Evolutionary conservation across 495 filamentous ascomycete genomes (phyloP), one percentile per base, ranked within the genome.

Genomic region (Talaromyces nanjingensis): DNA sequence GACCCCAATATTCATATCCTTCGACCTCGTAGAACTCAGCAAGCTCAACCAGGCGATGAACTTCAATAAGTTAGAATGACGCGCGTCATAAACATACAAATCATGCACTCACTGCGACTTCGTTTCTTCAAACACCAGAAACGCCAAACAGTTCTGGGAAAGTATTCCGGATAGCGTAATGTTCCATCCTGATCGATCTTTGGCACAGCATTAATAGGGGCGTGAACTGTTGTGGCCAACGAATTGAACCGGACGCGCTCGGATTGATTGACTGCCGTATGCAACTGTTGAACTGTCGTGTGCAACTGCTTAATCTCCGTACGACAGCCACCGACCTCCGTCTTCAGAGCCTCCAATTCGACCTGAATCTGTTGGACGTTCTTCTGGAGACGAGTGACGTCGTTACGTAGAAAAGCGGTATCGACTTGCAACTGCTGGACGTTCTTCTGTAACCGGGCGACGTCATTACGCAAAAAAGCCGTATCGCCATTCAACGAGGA

Each of bases 41-140:
- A n/a, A 79, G 69, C 66, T 77, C 74, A 60, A 72, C 63, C 56
- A 79, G 60, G 24, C 76, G 76, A 68, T 76, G 70, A 37, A 76
- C 76, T 79, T 59, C 34, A 47, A 66, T 65, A 67, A 22, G 11
- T 57, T 33, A 33, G 12, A 12, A 7, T 24, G 3, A 49, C 58
- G n/a, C 27, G n/a, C 52, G 39, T 53, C 59, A 64, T 60, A 29
- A 29, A 39, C 12, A n/a, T 12, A 14, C 27, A 39, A 61, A n/a
- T 37, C 37, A 33, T 37, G 56, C 27, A 72, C 76, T 76, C 66
- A 79, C 76, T 65, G 64, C 75, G 69, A 66, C 74, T 79, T 66
- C 73, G 70, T 67, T 79, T 76, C 68, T 77, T 77, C 63, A 79
- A 60, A 37, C 74, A 76, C 76, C 76, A 79, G 59, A 79, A 79